phyloP scores from a whole-genome alignment of 2,329 filamentous ascomycete genomes.

The Rhynchosporium agropyri region DNA sequence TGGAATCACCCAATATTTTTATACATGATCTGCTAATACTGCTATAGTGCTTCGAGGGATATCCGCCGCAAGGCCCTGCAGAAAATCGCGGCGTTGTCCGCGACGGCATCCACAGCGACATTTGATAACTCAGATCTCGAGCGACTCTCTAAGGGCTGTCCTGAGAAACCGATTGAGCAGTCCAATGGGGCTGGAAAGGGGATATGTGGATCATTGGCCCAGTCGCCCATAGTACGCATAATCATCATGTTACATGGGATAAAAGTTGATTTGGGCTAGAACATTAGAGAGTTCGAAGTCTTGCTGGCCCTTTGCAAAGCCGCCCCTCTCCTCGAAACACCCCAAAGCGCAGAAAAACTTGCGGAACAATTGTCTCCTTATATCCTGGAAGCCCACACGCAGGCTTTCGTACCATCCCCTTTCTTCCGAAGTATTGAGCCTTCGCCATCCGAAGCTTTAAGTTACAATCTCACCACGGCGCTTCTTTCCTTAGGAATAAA shows the following conservation, averaged over 20 bases:
- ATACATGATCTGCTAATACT: slow-evolving; percentile 28
- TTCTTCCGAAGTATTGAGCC: slow-evolving; percentile 82
- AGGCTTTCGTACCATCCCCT: slow-evolving; percentile 77
- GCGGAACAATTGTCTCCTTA: slow-evolving; percentile 81
- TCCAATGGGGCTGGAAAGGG: slow-evolving; percentile 53
- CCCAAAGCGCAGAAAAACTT: slow-evolving; percentile 75
- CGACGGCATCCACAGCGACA: slow-evolving; percentile 54
- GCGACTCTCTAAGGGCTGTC: slow-evolving; percentile 60
- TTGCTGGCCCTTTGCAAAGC: slow-evolving; percentile 90
- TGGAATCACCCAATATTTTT: background rate
- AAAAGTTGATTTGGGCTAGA: slow-evolving; percentile 53
- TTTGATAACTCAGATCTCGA: slow-evolving; percentile 67
- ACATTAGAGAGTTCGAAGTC: slow-evolving; percentile 87
- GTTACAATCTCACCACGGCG: slow-evolving; percentile 76
- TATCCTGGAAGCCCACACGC: slow-evolving; percentile 79
- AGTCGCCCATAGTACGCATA: slow-evolving; percentile 60
- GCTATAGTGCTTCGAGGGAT: slow-evolving; percentile 48
- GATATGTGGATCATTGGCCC: slow-evolving; percentile 49
- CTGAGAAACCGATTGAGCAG: slow-evolving; percentile 48
- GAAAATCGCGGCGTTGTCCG: slow-evolving; percentile 66
- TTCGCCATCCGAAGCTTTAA: slow-evolving; percentile 84
- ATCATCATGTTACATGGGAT: background rate
- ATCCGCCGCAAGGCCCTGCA: slow-evolving; percentile 65
- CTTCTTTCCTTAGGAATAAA: slow-evolving; percentile 79
- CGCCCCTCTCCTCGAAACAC: slow-evolving; percentile 71